Evolutionary conservation across 257 asterid genomes (phyloP).

Genomic region (Anisodus acutangulus): DNA sequence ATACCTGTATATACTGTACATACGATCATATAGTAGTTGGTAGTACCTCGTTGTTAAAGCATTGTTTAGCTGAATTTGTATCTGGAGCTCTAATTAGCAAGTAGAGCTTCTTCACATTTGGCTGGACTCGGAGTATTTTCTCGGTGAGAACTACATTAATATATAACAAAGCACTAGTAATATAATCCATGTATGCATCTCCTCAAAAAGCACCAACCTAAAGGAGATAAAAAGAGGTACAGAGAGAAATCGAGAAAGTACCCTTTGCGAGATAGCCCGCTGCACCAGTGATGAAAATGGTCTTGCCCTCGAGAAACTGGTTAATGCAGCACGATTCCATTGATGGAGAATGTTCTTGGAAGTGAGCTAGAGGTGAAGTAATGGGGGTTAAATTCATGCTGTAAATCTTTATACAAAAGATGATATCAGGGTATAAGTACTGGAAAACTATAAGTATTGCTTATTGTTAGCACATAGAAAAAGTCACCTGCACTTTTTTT

Average conservation of each 20-base stretch:
- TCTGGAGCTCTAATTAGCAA: constrained; percentile 33
- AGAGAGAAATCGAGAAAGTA: neutral
- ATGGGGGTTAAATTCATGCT: too few relatives aligned
- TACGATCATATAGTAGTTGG: neutral
- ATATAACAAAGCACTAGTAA: neutral
- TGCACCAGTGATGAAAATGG: neutral
- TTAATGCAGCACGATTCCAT: constrained; percentile 7
- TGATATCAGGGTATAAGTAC: too few relatives aligned
- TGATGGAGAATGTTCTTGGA: neutral
- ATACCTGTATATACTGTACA: too few relatives aligned
- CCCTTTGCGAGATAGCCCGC: neutral
- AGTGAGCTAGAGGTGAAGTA: neutral
- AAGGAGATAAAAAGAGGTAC: neutral
- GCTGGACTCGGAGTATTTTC: constrained; percentile 58
- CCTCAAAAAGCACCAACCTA: neutral
- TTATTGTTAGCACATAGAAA: too few relatives aligned
- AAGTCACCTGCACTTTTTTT: too few relatives aligned
- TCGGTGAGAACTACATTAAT: constrained; percentile 47
- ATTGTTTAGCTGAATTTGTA: constrained; percentile 37
- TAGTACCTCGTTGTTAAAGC: constrained; percentile 51
- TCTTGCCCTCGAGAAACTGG: neutral
- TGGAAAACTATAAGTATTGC: too few relatives aligned
- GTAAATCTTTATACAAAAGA: neutral
- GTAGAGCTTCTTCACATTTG: constrained; percentile 36
- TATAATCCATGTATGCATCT: neutral